phyloP scores from a whole-genome alignment of 1,284 basidiomycete genomes.

The Leccinum subrobustum region DNA sequence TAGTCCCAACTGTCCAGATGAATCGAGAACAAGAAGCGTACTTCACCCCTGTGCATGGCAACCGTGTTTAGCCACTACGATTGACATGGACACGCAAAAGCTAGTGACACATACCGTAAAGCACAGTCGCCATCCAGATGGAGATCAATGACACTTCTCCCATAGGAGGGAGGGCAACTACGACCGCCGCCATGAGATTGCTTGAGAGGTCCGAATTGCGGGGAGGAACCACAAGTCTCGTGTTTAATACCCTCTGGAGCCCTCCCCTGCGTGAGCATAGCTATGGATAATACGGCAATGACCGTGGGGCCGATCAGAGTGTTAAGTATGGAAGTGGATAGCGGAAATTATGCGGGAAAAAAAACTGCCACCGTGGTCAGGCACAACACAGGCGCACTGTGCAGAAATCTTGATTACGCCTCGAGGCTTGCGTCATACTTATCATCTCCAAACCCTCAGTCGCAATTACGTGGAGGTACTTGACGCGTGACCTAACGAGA shows the following conservation, averaged over 20 bases:
- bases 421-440: neutral
- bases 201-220: neutral
- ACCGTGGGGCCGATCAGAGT: neutral
- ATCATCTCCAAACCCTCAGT: neutral
- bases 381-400: neutral
- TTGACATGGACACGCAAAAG: neutral
- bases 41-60: slow-evolving; percentile 12
- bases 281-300: neutral
- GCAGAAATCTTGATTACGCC: neutral
- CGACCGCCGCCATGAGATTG: slow-evolving; percentile 7
- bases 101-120: slow-evolving; percentile 12
- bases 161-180: slow-evolving; percentile 10
- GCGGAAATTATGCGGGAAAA: neutral
- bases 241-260: slow-evolving; percentile 5
- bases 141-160: slow-evolving; percentile 16
- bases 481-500: neutral
- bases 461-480: slow-evolving; percentile 2
- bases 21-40: neutral
- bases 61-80: neutral
- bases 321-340: neutral
- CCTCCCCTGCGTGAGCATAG: neutral
- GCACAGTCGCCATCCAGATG: slow-evolving; percentile 21
- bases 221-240: neutral
- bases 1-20: neutral
- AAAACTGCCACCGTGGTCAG: slow-evolving; percentile 8